Conservation (phyloP, 2,329 filamentous ascomycete genomes). For the Penicillium sp. region DNA sequence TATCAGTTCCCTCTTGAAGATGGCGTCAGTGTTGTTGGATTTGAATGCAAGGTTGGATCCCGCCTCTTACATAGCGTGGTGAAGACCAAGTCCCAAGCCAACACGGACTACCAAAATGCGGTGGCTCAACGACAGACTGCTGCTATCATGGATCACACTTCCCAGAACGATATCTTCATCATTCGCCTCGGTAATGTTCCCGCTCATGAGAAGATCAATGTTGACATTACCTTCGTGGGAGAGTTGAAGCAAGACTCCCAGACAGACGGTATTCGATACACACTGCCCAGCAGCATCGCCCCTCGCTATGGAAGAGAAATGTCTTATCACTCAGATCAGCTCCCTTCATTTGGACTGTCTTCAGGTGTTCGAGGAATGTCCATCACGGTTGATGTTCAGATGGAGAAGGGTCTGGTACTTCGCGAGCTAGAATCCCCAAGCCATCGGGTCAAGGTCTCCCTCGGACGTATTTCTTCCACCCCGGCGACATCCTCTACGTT, state of each 20-base stretch:
- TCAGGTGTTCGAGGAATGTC: slow-evolving; percentile 43
- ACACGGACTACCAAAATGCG: slow-evolving; percentile 59
- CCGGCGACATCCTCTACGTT: slow-evolving; percentile 44
- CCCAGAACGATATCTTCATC: slow-evolving; percentile 65
- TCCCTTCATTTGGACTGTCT: background rate
- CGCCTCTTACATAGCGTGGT: slow-evolving; percentile 60
- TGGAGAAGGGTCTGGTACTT: slow-evolving; percentile 58
- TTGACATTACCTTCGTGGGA: slow-evolving; percentile 66
- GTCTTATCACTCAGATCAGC: slow-evolving; percentile 2
- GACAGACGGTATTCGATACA: slow-evolving; percentile 66
- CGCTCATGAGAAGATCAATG: slow-evolving; percentile 54
- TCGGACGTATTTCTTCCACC: slow-evolving; percentile 58
- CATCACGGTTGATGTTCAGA: slow-evolving; percentile 60
- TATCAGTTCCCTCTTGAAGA: slow-evolving; percentile 74
- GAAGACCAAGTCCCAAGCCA: slow-evolving; percentile 64
- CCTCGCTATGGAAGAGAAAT: slow-evolving; percentile 59
- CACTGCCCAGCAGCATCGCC: slow-evolving; percentile 65
- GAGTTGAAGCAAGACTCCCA: slow-evolving; percentile 72
- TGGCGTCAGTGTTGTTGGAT: slow-evolving; percentile 67
- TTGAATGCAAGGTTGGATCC: slow-evolving; percentile 62
- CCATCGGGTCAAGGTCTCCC: slow-evolving; percentile 64
- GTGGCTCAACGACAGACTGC: slow-evolving; percentile 60
- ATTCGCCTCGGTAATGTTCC: slow-evolving; percentile 68
- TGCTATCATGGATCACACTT: slow-evolving; percentile 62
- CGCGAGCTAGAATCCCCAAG: slow-evolving; percentile 64